Conservation (phyloP, 1,284 basidiomycete species). For the Cryptococcus maquisensis region DNA sequence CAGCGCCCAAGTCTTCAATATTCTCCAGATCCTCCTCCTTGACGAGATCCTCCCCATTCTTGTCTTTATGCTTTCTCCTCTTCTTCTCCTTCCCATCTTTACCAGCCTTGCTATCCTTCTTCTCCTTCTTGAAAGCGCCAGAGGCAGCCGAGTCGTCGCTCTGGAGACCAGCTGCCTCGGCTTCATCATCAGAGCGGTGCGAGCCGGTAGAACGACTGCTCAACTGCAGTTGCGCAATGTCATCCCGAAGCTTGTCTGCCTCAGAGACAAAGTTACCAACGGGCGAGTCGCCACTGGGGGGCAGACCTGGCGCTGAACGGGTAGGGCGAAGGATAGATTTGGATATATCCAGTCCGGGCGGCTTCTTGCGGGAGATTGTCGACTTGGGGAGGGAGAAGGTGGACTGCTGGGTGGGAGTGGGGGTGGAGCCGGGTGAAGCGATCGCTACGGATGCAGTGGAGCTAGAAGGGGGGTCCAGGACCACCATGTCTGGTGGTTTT, state of each 20-base stretch:
- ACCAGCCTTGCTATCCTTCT: constrained; percentile 8
- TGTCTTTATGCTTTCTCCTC: constrained; percentile 50
- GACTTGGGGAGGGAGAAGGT: constrained; percentile 29
- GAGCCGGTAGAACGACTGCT: constrained; percentile 57
- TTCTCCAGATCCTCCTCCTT: constrained; percentile 77
- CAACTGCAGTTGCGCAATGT: constrained; percentile 53
- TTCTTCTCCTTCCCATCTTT: constrained; percentile 15
- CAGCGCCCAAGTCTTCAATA: constrained; percentile 83
- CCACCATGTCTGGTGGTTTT: not conserved
- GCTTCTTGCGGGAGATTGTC: constrained; percentile 46
- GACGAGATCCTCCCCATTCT: constrained; percentile 67
- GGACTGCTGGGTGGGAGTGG: constrained; percentile 7
- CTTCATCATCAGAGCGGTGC: constrained; percentile 1
- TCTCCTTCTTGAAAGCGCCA: constrained; percentile 16
- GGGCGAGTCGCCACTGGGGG: constrained; percentile 11
- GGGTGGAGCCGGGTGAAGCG: not conserved
- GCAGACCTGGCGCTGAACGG: constrained; percentile 29
- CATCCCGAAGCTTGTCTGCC: constrained; percentile 48
- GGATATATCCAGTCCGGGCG: constrained; percentile 42
- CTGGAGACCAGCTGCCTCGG: constrained; percentile 19
- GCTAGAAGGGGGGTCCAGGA: not conserved
- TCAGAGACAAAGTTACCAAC: constrained; percentile 36
- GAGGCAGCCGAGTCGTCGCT: constrained; percentile 7
- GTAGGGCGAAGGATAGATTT: constrained; percentile 37
- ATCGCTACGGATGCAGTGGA: not conserved